Percentiles rank a stretch among this genome's conserved stretches.
Conservation (phyloP, 2,329 filamentous ascomycete genomes). For the Neopestalotiopsis sp. region DNA sequence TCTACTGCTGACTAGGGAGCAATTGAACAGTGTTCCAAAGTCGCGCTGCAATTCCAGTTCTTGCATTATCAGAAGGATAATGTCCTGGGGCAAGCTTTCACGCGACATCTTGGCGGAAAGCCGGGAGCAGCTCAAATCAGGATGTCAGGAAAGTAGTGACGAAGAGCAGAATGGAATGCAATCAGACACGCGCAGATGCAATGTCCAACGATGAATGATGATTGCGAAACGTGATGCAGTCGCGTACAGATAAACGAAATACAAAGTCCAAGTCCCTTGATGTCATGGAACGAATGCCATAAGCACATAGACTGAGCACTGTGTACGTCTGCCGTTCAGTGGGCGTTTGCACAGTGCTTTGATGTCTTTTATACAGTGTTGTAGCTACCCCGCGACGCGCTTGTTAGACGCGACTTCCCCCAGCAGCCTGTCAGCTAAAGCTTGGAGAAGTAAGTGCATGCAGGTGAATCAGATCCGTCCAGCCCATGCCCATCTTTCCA, state of each 20-base stretch:
- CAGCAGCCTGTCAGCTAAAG: neutral
- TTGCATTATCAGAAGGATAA: conserved; percentile 65
- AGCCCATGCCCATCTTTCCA: neutral
- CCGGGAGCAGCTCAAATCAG: neutral
- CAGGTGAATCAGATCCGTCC: neutral
- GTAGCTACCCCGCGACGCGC: conserved; percentile 36
- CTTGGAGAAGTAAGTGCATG: conserved; percentile 2
- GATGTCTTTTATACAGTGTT: too few species aligned
- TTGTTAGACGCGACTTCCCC: conserved; percentile 17
- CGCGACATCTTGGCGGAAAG: conserved; percentile 23
- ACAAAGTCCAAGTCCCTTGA: conserved; percentile 6
- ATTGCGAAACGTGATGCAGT: neutral
- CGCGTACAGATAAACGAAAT: neutral
- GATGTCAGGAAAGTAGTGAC: neutral
- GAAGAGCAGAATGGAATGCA: neutral
- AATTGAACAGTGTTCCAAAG: conserved; percentile 65
- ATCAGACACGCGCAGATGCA: conserved; percentile 11
- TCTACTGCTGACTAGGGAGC: conserved; percentile 59
- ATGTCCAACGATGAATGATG: neutral
- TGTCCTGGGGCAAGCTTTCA: conserved; percentile 57
- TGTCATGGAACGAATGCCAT: neutral
- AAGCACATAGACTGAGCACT: neutral
- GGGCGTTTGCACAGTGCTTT: too few species aligned
- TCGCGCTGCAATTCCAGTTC: conserved; percentile 62
- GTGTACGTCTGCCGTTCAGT: neutral